Conservation (phyloP, 495 filamentous ascomycete genomes). For the Podospora anserina region DNA sequence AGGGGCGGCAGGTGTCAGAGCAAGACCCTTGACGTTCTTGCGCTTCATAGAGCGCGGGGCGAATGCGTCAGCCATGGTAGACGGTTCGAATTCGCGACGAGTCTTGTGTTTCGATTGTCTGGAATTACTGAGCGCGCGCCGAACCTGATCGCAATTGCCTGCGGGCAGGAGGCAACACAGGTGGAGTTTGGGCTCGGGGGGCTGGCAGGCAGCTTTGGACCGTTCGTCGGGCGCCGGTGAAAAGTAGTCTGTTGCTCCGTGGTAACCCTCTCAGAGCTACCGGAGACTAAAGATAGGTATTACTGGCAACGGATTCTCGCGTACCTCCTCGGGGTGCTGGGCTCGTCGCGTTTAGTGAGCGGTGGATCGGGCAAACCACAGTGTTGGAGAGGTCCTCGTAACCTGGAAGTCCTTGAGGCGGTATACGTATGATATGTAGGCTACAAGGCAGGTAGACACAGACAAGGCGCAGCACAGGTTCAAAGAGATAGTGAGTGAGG, state of each 20-base stretch:
- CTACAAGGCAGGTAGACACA: neutral
- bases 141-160: neutral
- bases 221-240: neutral
- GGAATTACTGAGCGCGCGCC: neutral
- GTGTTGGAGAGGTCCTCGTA: neutral
- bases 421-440: neutral
- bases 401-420: too few relatives aligned
- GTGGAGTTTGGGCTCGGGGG: neutral
- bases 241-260: neutral
- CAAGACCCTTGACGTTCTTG: slow-evolving; percentile 97
- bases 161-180: neutral
- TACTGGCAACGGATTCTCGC: neutral
- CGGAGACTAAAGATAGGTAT: neutral
- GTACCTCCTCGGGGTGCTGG: neutral
- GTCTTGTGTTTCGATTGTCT: neutral
- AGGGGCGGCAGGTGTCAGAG: slow-evolving; percentile 65
- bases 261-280: too few relatives aligned
- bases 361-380: neutral
- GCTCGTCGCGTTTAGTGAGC: neutral
- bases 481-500: neutral
- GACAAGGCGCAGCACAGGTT: neutral
- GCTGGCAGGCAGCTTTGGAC: neutral
- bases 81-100: slow-evolving; percentile 7
- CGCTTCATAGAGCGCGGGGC: slow-evolving; percentile 90
- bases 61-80: slow-evolving; percentile 77